phyloP scores from a whole-genome alignment of 768 basidiomycete genomes.

The Russula sp. region DNA sequence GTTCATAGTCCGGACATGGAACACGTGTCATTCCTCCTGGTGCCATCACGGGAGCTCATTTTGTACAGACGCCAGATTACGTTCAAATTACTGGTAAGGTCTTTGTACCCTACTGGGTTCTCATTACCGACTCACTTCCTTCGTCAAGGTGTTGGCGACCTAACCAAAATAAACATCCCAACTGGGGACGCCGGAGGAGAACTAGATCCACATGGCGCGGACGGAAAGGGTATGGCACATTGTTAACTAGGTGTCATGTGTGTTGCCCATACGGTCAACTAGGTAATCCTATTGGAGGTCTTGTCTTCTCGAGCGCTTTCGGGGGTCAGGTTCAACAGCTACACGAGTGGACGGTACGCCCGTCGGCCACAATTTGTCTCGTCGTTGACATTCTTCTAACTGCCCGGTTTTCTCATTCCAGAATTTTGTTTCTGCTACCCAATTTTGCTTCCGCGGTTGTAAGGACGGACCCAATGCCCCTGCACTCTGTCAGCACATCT shows the following conservation, averaged over 20 bases:
- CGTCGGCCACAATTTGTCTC: slow-evolving; percentile 12
- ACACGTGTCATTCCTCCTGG: slow-evolving; percentile 68
- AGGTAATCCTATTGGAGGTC: slow-evolving; percentile 58
- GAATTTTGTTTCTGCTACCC: slow-evolving; percentile 54
- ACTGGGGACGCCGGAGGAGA: slow-evolving; percentile 55
- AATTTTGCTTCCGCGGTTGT: slow-evolving; percentile 73
- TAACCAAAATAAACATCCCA: slow-evolving; percentile 61
- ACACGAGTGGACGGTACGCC: slow-evolving; percentile 64
- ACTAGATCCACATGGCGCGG: slow-evolving; percentile 65
- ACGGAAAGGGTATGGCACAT: slow-evolving; percentile 41
- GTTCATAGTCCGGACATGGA: slow-evolving; percentile 47
- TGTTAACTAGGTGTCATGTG: neutral
- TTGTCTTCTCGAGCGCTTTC: slow-evolving; percentile 72
- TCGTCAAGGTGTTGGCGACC: slow-evolving; percentile 50
- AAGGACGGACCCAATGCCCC: slow-evolving; percentile 47
- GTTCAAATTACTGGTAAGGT: slow-evolving; percentile 34
- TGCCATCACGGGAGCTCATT: slow-evolving; percentile 59
- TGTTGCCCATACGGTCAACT: neutral
- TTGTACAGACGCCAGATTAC: slow-evolving; percentile 69
- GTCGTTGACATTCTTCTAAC: slow-evolving; percentile 3
- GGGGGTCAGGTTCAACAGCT: slow-evolving; percentile 47
- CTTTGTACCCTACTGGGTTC: neutral
- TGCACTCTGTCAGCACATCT: slow-evolving; percentile 54
- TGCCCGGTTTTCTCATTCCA: slow-evolving; percentile 25
- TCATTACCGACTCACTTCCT: neutral